Evolutionary conservation across 768 basidiomycete species (phyloP), one percentile per base, ranked within the genome.

Genomic region (Hypsizygus marmoreus): DNA sequence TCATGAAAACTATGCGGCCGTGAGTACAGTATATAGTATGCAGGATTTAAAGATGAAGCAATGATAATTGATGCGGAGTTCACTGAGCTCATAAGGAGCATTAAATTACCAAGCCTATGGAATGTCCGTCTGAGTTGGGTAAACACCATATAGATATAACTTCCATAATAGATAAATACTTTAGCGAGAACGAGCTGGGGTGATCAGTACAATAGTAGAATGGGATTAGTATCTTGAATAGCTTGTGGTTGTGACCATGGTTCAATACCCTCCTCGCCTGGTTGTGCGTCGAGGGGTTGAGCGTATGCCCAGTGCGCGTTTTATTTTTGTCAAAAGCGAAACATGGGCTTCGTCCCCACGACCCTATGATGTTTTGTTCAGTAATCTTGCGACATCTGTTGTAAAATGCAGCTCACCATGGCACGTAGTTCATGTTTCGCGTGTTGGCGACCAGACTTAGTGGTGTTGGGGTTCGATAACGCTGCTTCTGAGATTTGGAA

Each of bases 401-500:
- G 16, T 19, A 40, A 40, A 29, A 50, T 10, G 10, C 34, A 39
- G 58, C 69, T 56, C 44, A 77, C 78, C 77, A 78, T 79, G 20
- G 54, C 40, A 25, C 60, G 63, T 13, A 76, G 67, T 55, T 78
- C 73, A 16, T 61, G 63, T 56, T 76, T 75, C 4, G 76, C 77
- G 47, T 71, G 68, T 53, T 67, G 68, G 10, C 76, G 66, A 3
- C 75, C 74, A n/a, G 57, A 35, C 8, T 56, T 66, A 4, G 74
- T 75, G 6, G 77, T 79, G 39, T 76, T 74, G 2, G 79, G 76
- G 52, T 77, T 81, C n/a, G 72, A 45, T 4, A 79, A 62, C 2
- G 77, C 74, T 25, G 75, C 72, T 62, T 72, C 74, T 77, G 54
- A 16, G 36, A 28, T 43, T 22, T 38, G 24, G 35, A 44, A 38